Conservation (phyloP, 148 eudicot species). For the Chenopodium album region DNA sequence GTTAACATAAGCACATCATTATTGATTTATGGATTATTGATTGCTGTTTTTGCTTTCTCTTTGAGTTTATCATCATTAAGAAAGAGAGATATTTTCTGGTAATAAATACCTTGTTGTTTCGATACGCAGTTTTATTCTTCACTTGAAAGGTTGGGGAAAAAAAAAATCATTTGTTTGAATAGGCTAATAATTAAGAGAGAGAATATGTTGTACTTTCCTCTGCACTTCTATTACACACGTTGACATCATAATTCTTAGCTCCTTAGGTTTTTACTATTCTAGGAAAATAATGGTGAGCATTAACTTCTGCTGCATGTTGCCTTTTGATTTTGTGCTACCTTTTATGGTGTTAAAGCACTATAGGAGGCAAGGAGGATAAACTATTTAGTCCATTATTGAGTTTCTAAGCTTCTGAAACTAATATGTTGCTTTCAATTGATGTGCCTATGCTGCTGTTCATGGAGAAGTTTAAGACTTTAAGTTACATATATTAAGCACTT, state of each 20-base stretch:
- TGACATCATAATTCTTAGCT: not conserved
- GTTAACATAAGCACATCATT: conserved; percentile 13
- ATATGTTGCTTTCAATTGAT: not conserved
- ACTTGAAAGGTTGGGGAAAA: not conserved
- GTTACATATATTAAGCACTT: not conserved
- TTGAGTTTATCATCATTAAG: not conserved
- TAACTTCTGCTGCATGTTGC: not conserved
- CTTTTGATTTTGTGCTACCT: not conserved
- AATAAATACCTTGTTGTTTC: not conserved
- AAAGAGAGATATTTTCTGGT: not conserved
- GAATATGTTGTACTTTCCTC: not conserved
- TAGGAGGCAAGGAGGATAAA: not conserved
- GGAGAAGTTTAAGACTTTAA: not conserved
- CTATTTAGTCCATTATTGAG: not conserved
- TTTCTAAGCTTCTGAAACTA: not conserved
- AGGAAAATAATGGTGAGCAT: not conserved
- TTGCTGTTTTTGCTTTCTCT: conserved; percentile 20
- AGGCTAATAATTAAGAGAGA: not conserved
- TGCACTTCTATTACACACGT: not conserved
- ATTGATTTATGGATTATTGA: not conserved
- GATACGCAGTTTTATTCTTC: not conserved
- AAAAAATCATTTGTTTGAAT: not conserved
- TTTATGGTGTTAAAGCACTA: not conserved
- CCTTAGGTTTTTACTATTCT: not conserved
- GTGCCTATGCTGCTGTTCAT: not conserved